Evolutionary conservation across 441 rosid genomes (phyloP), one percentile per base, ranked within the genome.

Genomic region (Adansonia grandidieri): DNA sequence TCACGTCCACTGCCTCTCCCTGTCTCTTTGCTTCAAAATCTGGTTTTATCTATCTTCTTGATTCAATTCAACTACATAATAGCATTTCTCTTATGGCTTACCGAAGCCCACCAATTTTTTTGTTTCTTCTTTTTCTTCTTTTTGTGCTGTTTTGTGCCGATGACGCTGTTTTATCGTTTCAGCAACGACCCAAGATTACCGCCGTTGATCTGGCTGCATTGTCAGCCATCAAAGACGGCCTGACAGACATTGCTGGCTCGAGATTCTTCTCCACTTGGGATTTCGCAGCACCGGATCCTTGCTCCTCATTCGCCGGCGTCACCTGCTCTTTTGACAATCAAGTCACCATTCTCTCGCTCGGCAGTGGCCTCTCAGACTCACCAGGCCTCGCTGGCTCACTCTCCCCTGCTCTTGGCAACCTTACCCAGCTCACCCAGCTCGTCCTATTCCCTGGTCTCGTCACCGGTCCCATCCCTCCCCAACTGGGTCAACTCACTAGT

Each of bases 211-310:
- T 82, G 32, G 76, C 89, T 0, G 91, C 95, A 0, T 84, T 94
- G 9, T 71, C 80, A 19, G 81, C 88, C 76, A 84, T 94, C 69
- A 87, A 85, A 79, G 76, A 81, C 85, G 82, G 85, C 73, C 88
- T 91, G 74, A 91, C 93, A 14, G 97, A 93, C 81, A 83, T 91
- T 75, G 94, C 93, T 0, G 92, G 96, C 73, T 76, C 92, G 5
- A 32, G 78, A 65, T 94, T 92, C 91, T 89, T 94, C 87, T 82
- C 97, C 73, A 77, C 93, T 9, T 94, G 98, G 98, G 91, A 94
- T 84, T 88, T 93, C 84, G 22, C 87, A 37, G 63, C 85, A 53
- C 80, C 87, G 5, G 90, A 89, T 79, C 97, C 97, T 80, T 95
- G 97, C 86, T 90, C 89, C 80, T 76, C 93, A 56, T 94, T 94